phyloP scores from a whole-genome alignment of 2,329 filamentous ascomycete genomes.

The Diplodia mutila region DNA sequence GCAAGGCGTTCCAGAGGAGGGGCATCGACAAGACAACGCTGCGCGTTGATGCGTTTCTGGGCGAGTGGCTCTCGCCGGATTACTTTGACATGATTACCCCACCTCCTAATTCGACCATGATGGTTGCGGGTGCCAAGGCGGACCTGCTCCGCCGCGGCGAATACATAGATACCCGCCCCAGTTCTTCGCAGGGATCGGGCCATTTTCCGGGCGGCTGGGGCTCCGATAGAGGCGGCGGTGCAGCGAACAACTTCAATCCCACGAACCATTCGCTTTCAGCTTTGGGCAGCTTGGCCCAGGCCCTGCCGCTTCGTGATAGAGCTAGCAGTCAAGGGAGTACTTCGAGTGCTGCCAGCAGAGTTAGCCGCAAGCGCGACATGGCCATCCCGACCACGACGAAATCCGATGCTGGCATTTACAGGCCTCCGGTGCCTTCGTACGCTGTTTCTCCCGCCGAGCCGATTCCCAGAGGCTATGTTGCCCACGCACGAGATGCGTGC shows the following conservation, averaged over 20 bases:
- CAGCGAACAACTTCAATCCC: constrained; percentile 30
- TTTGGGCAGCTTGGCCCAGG: constrained; percentile 44
- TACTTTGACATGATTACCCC: constrained; percentile 94
- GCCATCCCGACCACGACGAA: constrained; percentile 33
- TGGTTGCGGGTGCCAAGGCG: constrained; percentile 87
- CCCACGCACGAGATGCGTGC: constrained; percentile 87
- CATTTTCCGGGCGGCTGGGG: constrained; percentile 62
- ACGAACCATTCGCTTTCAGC: constrained; percentile 32
- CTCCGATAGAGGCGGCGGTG: constrained; percentile 29
- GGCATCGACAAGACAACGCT: constrained; percentile 52
- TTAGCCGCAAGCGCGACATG: constrained; percentile 33
- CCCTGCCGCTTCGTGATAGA: constrained; percentile 49
- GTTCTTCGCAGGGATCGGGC: constrained; percentile 47
- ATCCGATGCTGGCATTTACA: constrained; percentile 55
- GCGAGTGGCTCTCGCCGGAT: constrained; percentile 91
- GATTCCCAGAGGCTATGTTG: constrained; percentile 85
- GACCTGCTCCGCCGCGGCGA: constrained; percentile 80
- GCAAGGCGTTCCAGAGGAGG: constrained; percentile 39
- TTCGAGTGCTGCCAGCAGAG: constrained; percentile 33
- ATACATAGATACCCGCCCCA: constrained; percentile 51
- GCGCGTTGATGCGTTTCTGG: constrained; percentile 87
- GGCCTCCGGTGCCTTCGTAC: constrained; percentile 78
- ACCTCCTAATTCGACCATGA: constrained; percentile 81
- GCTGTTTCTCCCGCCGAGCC: constrained; percentile 78
- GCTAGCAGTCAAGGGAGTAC: constrained; percentile 47